Evolutionary conservation across 164 flowering plant species (phyloP).

Genomic region (Litsea cubeba): DNA sequence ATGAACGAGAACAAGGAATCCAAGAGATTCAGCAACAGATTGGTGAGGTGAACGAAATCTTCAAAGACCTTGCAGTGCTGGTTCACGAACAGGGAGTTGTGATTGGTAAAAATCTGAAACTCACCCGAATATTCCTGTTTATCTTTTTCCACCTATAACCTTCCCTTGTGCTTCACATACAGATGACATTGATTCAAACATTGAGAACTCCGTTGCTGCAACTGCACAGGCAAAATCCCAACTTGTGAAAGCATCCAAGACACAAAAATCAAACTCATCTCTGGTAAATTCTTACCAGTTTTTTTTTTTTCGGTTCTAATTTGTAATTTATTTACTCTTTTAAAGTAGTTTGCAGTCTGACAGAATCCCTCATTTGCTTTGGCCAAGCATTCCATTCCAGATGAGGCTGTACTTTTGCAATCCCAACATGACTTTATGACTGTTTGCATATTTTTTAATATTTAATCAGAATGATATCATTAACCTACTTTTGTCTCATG

Average conservation of each 20-base stretch:
- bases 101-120: conserved; percentile 47
- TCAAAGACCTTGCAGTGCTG: conserved; percentile 70
- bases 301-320: background rate
- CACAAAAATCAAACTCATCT: conserved; percentile 87
- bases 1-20: conserved; percentile 81
- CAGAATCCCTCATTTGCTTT: too few relatives aligned
- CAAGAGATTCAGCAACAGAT: conserved; percentile 73
- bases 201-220: conserved; percentile 63
- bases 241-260: conserved; percentile 80
- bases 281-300: conserved; percentile 40
- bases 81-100: conserved; percentile 68
- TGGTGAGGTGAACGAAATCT: conserved; percentile 74
- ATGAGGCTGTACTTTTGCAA: too few relatives aligned
- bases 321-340: background rate
- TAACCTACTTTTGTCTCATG: conserved; percentile 12
- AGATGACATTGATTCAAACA: conserved; percentile 81
- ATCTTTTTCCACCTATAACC: background rate
- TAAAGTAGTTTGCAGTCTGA: too few relatives aligned
- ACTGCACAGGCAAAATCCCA: conserved; percentile 72
- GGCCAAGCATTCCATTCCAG: too few relatives aligned
- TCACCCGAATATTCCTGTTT: background rate
- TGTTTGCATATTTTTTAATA: too few relatives aligned
- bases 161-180: conserved; percentile 8
- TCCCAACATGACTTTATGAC: too few relatives aligned
- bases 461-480: too few relatives aligned